Conservation (phyloP, 768 basidiomycete species). For the Calocera viscosa region DNA sequence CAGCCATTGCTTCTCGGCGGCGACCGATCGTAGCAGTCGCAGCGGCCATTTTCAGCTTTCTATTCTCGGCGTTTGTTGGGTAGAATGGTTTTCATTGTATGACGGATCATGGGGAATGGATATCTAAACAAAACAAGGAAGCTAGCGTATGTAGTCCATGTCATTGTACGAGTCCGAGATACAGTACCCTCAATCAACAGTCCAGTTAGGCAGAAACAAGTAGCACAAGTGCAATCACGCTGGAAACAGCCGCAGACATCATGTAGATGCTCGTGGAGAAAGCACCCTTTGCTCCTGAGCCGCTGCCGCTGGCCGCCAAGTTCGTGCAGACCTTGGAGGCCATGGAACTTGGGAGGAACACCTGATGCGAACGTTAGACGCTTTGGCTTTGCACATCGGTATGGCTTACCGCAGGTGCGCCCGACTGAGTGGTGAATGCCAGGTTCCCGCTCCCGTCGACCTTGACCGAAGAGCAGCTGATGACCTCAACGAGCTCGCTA, state of each 20-base stretch:
- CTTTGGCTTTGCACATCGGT: no score
- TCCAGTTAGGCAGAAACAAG: not conserved
- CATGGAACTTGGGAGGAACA: not conserved
- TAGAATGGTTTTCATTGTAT: no score
- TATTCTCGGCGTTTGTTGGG: no score
- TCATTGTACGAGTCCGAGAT: no score
- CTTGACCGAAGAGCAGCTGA: conserved; percentile 35
- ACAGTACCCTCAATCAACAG: no score
- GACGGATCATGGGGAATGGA: no score
- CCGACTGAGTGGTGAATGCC: conserved; percentile 29
- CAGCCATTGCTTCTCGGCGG: no score
- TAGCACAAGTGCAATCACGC: not conserved
- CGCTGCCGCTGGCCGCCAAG: not conserved
- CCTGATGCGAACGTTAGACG: no score
- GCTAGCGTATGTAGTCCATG: no score
- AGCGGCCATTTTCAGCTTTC: no score
- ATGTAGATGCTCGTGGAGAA: not conserved
- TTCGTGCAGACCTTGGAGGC: not conserved
- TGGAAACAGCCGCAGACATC: not conserved
- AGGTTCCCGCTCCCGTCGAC: conserved; percentile 35
- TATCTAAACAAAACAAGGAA: no score
- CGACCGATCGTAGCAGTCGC: no score
- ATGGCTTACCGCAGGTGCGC: conserved; percentile 35
- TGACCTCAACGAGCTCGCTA: conserved; percentile 40
- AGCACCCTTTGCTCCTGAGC: not conserved